Conservation (phyloP, 768 basidiomycete species). For the Tricholoma sp. region DNA sequence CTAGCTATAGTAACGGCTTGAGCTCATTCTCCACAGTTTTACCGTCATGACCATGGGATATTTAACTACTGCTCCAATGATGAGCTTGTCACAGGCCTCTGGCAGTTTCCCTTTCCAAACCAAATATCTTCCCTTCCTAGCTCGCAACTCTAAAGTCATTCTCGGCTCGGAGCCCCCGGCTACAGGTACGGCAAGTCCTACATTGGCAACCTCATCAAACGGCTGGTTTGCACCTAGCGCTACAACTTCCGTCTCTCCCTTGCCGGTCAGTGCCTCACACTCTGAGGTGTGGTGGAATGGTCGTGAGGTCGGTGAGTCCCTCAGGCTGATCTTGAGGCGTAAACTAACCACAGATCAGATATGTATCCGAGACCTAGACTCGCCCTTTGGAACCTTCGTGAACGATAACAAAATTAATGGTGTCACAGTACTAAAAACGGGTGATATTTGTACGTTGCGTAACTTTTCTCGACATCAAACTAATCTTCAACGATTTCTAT, state of each 20-base stretch:
- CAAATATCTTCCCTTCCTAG: conserved; percentile 29
- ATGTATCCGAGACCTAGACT: conserved; percentile 41
- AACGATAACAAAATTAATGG: conserved; percentile 39
- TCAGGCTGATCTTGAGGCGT: not conserved
- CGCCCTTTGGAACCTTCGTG: conserved; percentile 43
- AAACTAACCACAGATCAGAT: conserved; percentile 23
- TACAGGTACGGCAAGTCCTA: conserved; percentile 13
- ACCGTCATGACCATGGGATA: conserved; percentile 5
- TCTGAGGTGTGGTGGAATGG: conserved; percentile 44
- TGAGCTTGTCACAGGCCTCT: conserved; percentile 28
- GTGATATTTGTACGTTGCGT: conserved; percentile 40
- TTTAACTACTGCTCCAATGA: conserved; percentile 20
- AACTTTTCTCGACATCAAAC: conserved; percentile 4
- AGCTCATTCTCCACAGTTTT: not conserved
- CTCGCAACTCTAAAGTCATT: conserved; percentile 21
- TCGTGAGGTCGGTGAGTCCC: conserved; percentile 28
- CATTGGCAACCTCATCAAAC: conserved; percentile 30
- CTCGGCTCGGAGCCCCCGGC: conserved; percentile 24
- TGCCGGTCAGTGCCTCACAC: conserved; percentile 38
- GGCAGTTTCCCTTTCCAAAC: conserved; percentile 32
- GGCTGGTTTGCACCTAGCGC: conserved; percentile 37
- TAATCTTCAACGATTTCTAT: conserved; percentile 3
- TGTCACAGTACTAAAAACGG: conserved; percentile 32
- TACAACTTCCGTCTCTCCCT: conserved; percentile 27
- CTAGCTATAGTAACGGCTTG: not conserved